Percentiles rank a stretch among this genome's conserved stretches.
Conservation (phyloP, 176 grass and related monocot genomes). For the Oryza glaberrima region DNA sequence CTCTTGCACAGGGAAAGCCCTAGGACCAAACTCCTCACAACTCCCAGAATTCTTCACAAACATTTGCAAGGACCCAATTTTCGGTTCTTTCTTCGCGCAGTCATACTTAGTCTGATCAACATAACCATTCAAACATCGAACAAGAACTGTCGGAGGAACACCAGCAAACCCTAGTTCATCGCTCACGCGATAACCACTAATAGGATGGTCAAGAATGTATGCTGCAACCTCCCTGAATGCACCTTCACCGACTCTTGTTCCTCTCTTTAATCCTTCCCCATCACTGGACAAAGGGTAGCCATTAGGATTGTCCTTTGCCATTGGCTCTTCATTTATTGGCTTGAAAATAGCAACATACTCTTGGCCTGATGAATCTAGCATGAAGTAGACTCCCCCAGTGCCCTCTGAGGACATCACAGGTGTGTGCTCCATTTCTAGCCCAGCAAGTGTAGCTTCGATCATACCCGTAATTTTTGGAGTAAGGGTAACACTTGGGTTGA, state of each 20-base stretch:
- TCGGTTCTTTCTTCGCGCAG: neutral
- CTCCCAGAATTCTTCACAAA: constrained; percentile 57
- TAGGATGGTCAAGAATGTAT: constrained; percentile 58
- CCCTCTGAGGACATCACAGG: constrained; percentile 55
- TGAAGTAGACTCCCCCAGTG: constrained; percentile 58
- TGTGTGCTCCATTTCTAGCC: constrained; percentile 41
- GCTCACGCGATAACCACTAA: neutral
- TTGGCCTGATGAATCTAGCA: constrained; percentile 39
- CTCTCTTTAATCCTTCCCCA: constrained; percentile 60
- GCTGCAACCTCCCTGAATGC: constrained; percentile 52
- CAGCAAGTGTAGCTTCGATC: constrained; percentile 36
- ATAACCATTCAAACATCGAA: constrained; percentile 36
- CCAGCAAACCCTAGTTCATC: constrained; percentile 56
- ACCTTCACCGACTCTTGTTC: constrained; percentile 57
- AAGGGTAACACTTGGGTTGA: constrained; percentile 41
- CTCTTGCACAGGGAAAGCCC: constrained; percentile 50
- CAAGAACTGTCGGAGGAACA: constrained; percentile 50
- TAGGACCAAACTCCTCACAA: constrained; percentile 58
- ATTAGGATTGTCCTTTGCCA: constrained; percentile 58
- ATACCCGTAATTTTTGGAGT: constrained; percentile 42
- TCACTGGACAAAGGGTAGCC: constrained; percentile 54
- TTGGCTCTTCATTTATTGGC: constrained; percentile 66
- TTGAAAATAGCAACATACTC: constrained; percentile 54
- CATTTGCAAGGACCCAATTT: constrained; percentile 65
- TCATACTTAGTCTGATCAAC: neutral